Evolutionary conservation across 306 rosid genomes (phyloP), one percentile per base, ranked within the genome.

Genomic region (Sophora flavescens): DNA sequence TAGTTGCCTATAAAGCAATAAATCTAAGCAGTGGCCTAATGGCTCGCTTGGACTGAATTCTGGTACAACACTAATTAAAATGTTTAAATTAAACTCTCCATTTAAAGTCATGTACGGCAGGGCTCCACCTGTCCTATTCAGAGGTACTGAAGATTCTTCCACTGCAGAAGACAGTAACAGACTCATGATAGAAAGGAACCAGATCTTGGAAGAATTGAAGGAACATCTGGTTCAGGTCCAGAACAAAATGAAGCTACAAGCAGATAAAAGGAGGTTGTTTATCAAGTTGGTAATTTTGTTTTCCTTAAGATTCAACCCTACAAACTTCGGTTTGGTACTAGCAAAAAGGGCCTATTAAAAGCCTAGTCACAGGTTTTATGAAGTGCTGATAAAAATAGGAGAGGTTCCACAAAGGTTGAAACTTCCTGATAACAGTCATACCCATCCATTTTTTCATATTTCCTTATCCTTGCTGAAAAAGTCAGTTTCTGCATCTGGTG

Each of bases 301-400:
- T 58, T 15, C 66, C 59, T 7, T 30, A 47, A 33, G 76, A 35
- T 47, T 51, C 69, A 77, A 35, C 32, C 42, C 12, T 36, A 32
- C 58, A 59, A 45, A 69, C 45, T 18, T 45, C n/a, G 42, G 28
- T 18, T 45, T 14, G 42, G 28, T 59, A 59, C 70, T 13, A 6
- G 26, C 48, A 68, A 60, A 67, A 68, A 32, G 44, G 61, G 56
- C 11, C 35, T 36, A 69, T 60, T 56, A 78, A 78, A 69, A 69
- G 45, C 54, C 13, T 61, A 22, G 44, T 50, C 61, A n/a, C 33
- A 8, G 59, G 68, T 73, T 72, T 8, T 32, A 35, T 17, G 56
- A 18, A 65, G 18, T 18, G 35, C 35, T 28, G 41, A 35, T 30
- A 39, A 6, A n/a, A 10, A 11, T 13, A 28, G 3, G 8, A 77